Evolutionary conservation across 2,329 filamentous ascomycete genomes (phyloP), one percentile per base, ranked within the genome.

Genomic region (Diaporthe ilicicola): DNA sequence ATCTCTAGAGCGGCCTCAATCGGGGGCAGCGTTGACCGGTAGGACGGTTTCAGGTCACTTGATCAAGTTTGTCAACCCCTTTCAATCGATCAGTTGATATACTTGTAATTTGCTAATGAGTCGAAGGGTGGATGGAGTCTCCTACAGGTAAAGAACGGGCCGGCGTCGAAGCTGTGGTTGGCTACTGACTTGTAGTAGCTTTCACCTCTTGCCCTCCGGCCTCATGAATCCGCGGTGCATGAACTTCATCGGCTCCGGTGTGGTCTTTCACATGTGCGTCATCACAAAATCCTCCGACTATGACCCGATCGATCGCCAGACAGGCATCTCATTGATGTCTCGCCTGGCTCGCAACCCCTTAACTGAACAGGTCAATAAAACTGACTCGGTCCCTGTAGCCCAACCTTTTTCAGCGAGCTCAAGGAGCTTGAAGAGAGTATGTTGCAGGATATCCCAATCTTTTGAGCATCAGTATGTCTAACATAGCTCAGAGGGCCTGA

Each of bases 181-280:
- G 53, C 32, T 56, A 24, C 53, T 56, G 53, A 56, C 53, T 56
- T 39, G 53, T 75, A 56, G 77, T 72, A 87, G 86, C 81, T 88
- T 89, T 74, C 88, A 91, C 78, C 86, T 92, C 72, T 82, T 91
- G 65, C 88, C 90, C 34, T 92, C 90, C 69, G 93, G 93, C 72
- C 87, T 95, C 73, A 85, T 95, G 75, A 93, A 92, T 78, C 91
- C 92, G 12, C 83, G 84, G 51, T 93, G 89, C 79, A 86, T 89
- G 76, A 95, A 94, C 82, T 84, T 94, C 71, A 92, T 95, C 78
- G 93, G 92, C 71, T 91, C 90, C 64, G 91, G 86, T 56, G 87
- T 89, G 48, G 88, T 93, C 72, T 89, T 93, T 74, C 88, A 93
- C 80, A 86, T 92, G 51, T 54, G 29, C 51, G 51, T 54, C 51